Percentiles rank a stretch among this genome's conserved stretches.
phyloP scores from a whole-genome alignment of 495 filamentous ascomycete species.

The Aspergillus coremiiformis region DNA sequence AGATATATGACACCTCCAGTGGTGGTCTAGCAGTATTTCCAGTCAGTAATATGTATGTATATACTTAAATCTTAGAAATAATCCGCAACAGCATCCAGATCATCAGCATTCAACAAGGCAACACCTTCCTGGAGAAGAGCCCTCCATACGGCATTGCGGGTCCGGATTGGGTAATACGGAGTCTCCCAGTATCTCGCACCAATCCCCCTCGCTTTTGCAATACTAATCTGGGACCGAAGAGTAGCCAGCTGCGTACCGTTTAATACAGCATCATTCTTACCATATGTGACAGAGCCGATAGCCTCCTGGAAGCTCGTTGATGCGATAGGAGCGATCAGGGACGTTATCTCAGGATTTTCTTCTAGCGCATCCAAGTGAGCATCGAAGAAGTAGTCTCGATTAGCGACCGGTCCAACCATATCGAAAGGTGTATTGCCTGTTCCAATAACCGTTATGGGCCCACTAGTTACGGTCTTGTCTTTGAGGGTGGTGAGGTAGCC shows the following conservation, averaged over 20 bases:
- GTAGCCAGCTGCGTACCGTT: conserved; percentile 46
- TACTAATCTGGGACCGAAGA: conserved; percentile 52
- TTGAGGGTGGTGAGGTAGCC: conserved; percentile 55
- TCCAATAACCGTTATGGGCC: conserved; percentile 69
- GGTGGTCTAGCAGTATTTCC: too few species aligned
- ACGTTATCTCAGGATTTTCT: conserved; percentile 36
- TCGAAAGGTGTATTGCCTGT: conserved; percentile 74
- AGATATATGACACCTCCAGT: too few species aligned
- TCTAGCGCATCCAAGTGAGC: conserved; percentile 45
- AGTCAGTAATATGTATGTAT: too few species aligned
- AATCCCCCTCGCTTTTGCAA: conserved; percentile 56
- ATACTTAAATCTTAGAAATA: conserved; percentile 21
- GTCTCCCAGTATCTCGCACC: conserved; percentile 68
- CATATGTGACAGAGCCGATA: conserved; percentile 32
- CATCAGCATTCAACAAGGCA: conserved; percentile 71
- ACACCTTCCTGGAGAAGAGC: conserved; percentile 60
- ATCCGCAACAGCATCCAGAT: conserved; percentile 50
- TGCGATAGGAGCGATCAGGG: conserved; percentile 45
- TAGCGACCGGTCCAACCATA: conserved; percentile 40
- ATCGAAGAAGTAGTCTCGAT: conserved; percentile 58
- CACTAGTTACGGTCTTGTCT: conserved; percentile 33
- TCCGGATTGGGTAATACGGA: conserved; percentile 57
- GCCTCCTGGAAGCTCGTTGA: conserved; percentile 37
- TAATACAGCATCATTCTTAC: conserved; percentile 25
- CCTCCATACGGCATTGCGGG: conserved; percentile 62